Conservation (phyloP, 495 filamentous ascomycete species). For the Tuber aestivum region DNA sequence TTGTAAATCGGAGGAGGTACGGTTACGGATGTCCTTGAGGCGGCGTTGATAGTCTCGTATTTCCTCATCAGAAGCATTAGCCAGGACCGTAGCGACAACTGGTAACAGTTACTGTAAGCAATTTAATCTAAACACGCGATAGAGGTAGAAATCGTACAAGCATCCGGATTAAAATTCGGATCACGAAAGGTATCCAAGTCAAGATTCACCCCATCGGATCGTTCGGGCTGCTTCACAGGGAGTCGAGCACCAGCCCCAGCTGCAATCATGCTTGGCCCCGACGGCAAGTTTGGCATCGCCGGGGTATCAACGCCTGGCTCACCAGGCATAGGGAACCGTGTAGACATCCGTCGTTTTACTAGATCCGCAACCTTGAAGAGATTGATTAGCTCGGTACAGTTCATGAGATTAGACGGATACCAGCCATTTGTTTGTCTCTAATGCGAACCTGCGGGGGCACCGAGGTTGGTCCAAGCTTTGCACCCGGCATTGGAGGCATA, state of each 20-base stretch:
- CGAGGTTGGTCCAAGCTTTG: constrained; percentile 21
- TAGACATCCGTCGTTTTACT: constrained; percentile 90
- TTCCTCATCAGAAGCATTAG: constrained; percentile 89
- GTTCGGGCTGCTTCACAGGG: constrained; percentile 21
- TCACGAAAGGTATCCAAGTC: constrained; percentile 73
- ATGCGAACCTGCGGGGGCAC: constrained; percentile 34
- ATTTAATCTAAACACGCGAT: not conserved
- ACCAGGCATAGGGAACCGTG: constrained; percentile 60
- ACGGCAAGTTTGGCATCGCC: constrained; percentile 36
- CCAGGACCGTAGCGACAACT: constrained; percentile 74
- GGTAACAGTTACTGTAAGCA: constrained; percentile 5
- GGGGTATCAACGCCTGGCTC: constrained; percentile 30
- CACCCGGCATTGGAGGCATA: constrained; percentile 43
- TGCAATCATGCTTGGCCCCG: constrained; percentile 32
- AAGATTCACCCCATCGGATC: constrained; percentile 46
- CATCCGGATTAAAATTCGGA: constrained; percentile 65
- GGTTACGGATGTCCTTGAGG: constrained; percentile 70
- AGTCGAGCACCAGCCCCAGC: constrained; percentile 36
- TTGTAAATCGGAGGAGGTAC: constrained; percentile 82
- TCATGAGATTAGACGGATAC: not conserved
- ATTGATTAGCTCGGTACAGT: not conserved
- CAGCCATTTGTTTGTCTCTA: constrained; percentile 39
- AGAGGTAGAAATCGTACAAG: constrained; percentile 46
- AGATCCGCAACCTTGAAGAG: constrained; percentile 57
- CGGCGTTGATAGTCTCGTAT: constrained; percentile 74